Conservation (phyloP, 352 stramenopile species). For the Blastocystis sp. region DNA sequence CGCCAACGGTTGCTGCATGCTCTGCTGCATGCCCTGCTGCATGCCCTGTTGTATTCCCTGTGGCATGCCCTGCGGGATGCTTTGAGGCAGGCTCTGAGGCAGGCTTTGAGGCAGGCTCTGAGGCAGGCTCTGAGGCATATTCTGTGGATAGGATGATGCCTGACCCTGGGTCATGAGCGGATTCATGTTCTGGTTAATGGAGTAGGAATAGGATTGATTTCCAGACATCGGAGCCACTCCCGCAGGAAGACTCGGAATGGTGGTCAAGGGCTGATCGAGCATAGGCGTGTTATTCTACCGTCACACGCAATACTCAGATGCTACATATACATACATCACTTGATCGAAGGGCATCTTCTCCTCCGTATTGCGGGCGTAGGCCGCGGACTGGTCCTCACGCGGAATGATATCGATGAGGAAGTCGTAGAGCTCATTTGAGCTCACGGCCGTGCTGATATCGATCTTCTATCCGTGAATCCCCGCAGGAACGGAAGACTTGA, state of each 20-base stretch:
- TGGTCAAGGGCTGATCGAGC: conserved; percentile 13
- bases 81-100: neutral
- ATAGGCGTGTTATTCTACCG: conserved; percentile 1
- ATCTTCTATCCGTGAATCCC: conserved; percentile 73
- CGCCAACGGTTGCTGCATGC: neutral
- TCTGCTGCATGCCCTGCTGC: conserved; percentile 29
- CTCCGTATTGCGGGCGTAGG: neutral
- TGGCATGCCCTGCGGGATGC: neutral
- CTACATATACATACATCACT: conserved; percentile 25
- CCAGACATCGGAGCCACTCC: neutral
- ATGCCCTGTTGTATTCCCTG: neutral
- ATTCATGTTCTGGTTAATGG: neutral
- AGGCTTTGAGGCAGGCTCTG: neutral
- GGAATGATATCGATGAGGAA: conserved; percentile 87
- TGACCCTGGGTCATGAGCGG: neutral
- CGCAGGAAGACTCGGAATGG: neutral
- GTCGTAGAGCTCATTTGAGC: conserved; percentile 85
- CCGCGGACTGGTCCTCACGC: conserved; percentile 68
- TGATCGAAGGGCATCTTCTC: conserved; percentile 9
- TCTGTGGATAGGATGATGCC: neutral
- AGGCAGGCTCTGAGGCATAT: neutral
- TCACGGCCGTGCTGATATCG: conserved; percentile 84
- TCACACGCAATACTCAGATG: neutral
- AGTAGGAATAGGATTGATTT: neutral
- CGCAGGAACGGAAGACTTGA: conserved; percentile 72